phyloP scores from a whole-genome alignment of 2,329 filamentous ascomycete genomes.

The Aspergillus oerlinghausenensis region DNA sequence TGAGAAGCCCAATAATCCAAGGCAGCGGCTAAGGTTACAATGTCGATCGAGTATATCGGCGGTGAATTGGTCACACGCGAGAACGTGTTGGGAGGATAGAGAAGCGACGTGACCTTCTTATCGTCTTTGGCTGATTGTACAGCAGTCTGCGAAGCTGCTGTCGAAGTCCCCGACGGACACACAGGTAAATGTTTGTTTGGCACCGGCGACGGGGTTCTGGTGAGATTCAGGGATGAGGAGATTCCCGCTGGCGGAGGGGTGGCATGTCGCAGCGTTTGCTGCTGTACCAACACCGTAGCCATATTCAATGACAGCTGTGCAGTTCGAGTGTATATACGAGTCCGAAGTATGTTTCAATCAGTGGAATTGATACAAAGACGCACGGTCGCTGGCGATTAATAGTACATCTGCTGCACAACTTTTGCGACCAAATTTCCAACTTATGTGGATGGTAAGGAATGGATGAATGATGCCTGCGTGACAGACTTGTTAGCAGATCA shows the following conservation, averaged over 20 bases:
- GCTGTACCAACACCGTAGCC: constrained; percentile 47
- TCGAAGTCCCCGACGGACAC: constrained; percentile 73
- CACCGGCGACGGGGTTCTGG: constrained; percentile 58
- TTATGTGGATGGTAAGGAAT: not conserved
- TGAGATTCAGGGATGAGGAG: constrained; percentile 53
- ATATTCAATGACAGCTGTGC: constrained; percentile 23
- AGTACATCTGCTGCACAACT: constrained; percentile 14
- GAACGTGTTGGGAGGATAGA: constrained; percentile 68
- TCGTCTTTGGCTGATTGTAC: constrained; percentile 60
- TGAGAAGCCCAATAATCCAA: constrained; percentile 72
- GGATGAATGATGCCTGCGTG: not conserved
- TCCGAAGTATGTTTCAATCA: not conserved
- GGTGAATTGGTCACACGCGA: constrained; percentile 52
- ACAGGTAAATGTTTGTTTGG: constrained; percentile 90
- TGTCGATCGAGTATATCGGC: constrained; percentile 68
- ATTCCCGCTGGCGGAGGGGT: constrained; percentile 45
- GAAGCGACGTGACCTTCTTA: constrained; percentile 59
- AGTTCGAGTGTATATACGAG: not conserved
- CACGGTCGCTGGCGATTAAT: constrained; percentile 8
- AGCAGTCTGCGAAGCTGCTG: constrained; percentile 58
- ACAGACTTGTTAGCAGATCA: not conserved
- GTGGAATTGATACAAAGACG: not conserved
- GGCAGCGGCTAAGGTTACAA: constrained; percentile 64
- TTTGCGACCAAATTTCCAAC: not conserved
- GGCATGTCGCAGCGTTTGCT: constrained; percentile 42